phyloP scores from a whole-genome alignment of 2,329 filamentous ascomycete species.

The Harringtonia lauricola region DNA sequence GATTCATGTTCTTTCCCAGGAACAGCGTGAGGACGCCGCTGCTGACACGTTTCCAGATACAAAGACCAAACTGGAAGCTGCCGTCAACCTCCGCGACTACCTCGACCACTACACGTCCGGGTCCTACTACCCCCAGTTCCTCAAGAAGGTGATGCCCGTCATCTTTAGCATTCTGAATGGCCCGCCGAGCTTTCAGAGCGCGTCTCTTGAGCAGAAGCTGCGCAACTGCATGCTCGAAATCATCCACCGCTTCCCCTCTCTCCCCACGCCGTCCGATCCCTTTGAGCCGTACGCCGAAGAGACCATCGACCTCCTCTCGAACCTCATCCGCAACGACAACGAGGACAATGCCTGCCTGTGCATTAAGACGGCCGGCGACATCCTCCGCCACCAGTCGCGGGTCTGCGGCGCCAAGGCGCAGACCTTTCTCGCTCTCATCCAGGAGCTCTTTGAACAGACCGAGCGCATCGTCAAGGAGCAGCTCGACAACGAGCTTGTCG shows the following conservation, averaged over 20 bases:
- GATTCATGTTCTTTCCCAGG: neutral
- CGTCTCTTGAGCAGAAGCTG: constrained; percentile 83
- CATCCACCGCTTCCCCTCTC: constrained; percentile 69
- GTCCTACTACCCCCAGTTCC: constrained; percentile 62
- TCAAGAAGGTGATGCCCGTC: constrained; percentile 80
- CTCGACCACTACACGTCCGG: constrained; percentile 80
- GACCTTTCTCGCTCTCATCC: constrained; percentile 79
- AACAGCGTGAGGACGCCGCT: neutral
- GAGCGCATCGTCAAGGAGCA: constrained; percentile 91
- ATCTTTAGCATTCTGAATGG: constrained; percentile 79
- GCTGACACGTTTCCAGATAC: constrained; percentile 46
- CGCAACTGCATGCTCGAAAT: constrained; percentile 92
- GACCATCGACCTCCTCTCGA: constrained; percentile 83
- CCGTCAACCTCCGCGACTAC: constrained; percentile 78
- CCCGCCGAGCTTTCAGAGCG: constrained; percentile 82
- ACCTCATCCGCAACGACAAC: constrained; percentile 80
- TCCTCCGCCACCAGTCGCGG: constrained; percentile 86
- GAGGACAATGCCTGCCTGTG: constrained; percentile 98
- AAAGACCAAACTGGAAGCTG: constrained; percentile 70
- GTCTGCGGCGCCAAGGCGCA: constrained; percentile 71
- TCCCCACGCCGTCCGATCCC: constrained; percentile 61
- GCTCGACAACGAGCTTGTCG: constrained; percentile 64
- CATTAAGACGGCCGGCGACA: constrained; percentile 95
- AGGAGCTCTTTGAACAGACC: constrained; percentile 93
- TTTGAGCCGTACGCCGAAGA: constrained; percentile 84